These are phyloP conservation scores for Dunaliella sp. DNA, from an alignment of 139 green algal genomes.

Conservation along the genomic window DNA sequence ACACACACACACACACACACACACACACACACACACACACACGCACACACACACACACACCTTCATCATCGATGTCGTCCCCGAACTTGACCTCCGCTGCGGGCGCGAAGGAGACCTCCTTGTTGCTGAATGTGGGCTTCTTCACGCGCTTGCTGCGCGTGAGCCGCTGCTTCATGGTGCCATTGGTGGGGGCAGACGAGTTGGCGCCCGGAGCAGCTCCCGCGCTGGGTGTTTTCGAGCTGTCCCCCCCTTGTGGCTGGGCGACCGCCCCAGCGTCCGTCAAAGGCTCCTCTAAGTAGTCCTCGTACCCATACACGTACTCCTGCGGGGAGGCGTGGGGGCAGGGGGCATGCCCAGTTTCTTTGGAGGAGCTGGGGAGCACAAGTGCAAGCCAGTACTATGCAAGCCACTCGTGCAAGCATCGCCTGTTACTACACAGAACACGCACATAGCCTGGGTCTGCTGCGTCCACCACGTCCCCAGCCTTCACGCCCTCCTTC, in stretches of 20 bases:
- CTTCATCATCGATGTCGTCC: conserved; percentile 44
- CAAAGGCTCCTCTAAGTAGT: not conserved
- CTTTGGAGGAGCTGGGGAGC: too few relatives aligned
- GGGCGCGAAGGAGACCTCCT: conserved; percentile 37
- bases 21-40: too few relatives aligned
- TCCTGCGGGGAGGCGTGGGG: not conserved
- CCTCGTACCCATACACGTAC: not conserved
- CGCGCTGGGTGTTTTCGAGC: not conserved
- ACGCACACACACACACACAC: too few relatives aligned
- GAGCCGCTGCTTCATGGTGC: not conserved
- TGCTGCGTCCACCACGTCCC: not conserved
- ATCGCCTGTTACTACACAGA: too few relatives aligned
- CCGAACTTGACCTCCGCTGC: conserved; percentile 36
- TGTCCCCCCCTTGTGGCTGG: too few relatives aligned
- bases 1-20: too few relatives aligned
- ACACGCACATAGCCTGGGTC: not conserved
- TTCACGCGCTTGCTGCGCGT: conserved; percentile 12
- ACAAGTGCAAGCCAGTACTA: too few relatives aligned
- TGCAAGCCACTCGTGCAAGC: too few relatives aligned
- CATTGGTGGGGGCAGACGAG: not conserved
- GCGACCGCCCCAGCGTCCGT: not conserved
- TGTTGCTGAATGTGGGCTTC: conserved; percentile 16
- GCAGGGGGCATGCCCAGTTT: too few relatives aligned
- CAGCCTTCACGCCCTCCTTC: not conserved
- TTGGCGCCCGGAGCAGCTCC: not conserved